Evolutionary conservation across 2,329 filamentous ascomycete species (phyloP), one percentile per base, ranked within the genome.

Genomic region (Phyllosticta ampelicida): DNA sequence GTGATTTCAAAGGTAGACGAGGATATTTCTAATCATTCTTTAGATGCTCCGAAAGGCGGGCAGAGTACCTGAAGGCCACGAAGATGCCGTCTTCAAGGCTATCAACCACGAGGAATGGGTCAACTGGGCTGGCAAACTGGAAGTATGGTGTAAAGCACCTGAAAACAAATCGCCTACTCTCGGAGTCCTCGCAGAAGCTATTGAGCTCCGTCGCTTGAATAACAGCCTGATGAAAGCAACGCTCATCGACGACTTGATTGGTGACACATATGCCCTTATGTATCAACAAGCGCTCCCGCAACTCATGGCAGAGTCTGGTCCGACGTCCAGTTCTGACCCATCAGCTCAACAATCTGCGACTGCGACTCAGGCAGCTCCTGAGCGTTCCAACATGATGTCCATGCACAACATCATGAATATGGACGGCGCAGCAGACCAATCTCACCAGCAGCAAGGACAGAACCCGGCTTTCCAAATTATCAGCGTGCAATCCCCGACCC

Each of bases 201-300:
- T 86, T 23, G 86, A 89, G 64, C 73, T 89, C 30, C 88, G 88
- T 67, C 86, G 84, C 69, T 80, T 96, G 51, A 99, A 99, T 68
- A 86, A 86, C 48, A 87, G 86, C 52, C 78, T 96, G 8, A 94
- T 95, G 81, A 96, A 96, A 71, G 82, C 86, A 0, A 82, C 84
- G 0, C 79, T 86, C 9, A 92, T 97, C 51, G 94, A 99, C 66
- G 94, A 99, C 67, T 80, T 97, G n/a, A 87, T 96, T 63, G 87
- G 86, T 20, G 94, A 99, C 71, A 85, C 88, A 53, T 99, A 96
- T 71, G 87, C 89, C 1, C 80, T 84, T 53, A 77, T 95, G 16
- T 94, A 89, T 68, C 78, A 80, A 18, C 81, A 86, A 28, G 75
- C 90, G 53, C 83, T 83, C 1, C 80, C 80, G 49, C 77, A 76